Evolutionary conservation across 257 asterid genomes (phyloP), one percentile per base, ranked within the genome.

Genomic region (Gentiana straminea): DNA sequence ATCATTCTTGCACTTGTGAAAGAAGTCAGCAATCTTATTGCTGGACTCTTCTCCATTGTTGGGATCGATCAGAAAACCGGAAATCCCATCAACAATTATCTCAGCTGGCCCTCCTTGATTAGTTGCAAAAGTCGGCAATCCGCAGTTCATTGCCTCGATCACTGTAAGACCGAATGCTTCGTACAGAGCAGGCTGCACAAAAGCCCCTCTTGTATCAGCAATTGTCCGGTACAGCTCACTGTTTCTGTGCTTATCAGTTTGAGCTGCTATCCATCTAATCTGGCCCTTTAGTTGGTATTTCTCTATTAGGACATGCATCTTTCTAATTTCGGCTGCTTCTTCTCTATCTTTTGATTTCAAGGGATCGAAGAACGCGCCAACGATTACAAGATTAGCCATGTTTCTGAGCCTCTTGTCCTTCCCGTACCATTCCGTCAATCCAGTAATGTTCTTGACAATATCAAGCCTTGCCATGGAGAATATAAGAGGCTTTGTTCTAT

Each of bases 21-120:
- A 90, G 53, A 90, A 90, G 56, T 84, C 75, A 2, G 87, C 96
- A 77, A 90, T 75, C 79, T 84, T 90, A 62, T 82, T 77, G 79
- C 96, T 75, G 2, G 90, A 69, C 58, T 80, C 90, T n/a, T 79
- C 91, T 60, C 95, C 98, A 57, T 84, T 74, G 60, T 49, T 68
- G 7, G 95, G 95, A 64, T 90, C 87, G 41, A 90, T 73, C 43
- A 78, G 98, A 57, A 86, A 90, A 9, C 98, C 96, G 0, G 96
- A 86, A 13, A 77, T 69, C 7, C 91, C 94, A 61, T 90, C 96
- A 4, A 86, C 65, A 47, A 86, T 90, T 45, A 90, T 86, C 84
- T 90, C 97, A 58, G 97, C 96, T 1, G 97, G 97, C n/a, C 97
- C 96, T 0, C 98, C 98, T 78, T 84, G 94, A 47, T 67, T 90